Evolutionary conservation across 352 stramenopile species (phyloP), one percentile per base, ranked within the genome.

Genomic region (Hyaloperonospora brassicae): DNA sequence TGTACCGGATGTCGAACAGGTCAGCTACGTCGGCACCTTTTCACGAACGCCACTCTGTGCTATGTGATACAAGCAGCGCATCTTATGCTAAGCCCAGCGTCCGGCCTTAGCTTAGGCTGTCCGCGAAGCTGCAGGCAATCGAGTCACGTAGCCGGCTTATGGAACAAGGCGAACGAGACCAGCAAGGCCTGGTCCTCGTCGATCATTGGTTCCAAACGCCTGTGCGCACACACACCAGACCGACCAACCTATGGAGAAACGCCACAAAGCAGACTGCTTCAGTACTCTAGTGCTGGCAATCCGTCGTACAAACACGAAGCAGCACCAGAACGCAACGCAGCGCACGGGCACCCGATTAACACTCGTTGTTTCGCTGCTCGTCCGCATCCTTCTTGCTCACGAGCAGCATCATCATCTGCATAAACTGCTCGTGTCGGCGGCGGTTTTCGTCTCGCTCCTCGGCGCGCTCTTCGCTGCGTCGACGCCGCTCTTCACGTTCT

Each of bases 351-450:
- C 14, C 38, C 22, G 30, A n/a, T 62, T 36, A 72, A 48, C 36
- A 60, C 12, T 72, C 56, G 0, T 44, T 36, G 43, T 61, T 47
- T 46, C 49, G 52, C 27, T 59, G 50, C 31, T 66, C 38, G n/a
- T 38, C 22, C 2, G 50, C 11, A 17, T 30, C 36, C 34, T 62
- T 66, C 40, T 73, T 70, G 21, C 57, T 54, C 13, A 61, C 53
- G 2, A 73, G 57, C 47, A 70, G 8, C 57, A 66, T 64, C 64
- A 73, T 70, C 64, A 70, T 67, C 41, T 73, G 61, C 64, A 73
- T 73, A 35, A 73, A 62, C 54, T 73, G 61, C 42, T 73, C 64
- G 46, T 73, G 61, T 47, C 61, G 54, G 35, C 62, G 64, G n/a
- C 53, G 61, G 48, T 61, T 67, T 43, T 73, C 64, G 2, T 59